Conservation (phyloP, 2,329 filamentous ascomycete species). For the Alternaria sp. region DNA sequence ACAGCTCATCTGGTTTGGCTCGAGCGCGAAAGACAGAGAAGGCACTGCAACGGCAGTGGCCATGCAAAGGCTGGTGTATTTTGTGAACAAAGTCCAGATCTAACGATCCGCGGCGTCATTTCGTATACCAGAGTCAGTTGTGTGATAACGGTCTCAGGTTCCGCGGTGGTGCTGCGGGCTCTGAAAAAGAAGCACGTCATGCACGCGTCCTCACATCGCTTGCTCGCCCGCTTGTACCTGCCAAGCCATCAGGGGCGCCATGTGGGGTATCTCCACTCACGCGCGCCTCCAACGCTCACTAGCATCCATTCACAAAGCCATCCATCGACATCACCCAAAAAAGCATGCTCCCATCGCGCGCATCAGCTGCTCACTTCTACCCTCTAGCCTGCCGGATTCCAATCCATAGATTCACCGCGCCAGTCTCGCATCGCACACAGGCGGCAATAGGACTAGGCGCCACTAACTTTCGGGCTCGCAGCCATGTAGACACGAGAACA, state of each 20-base stretch:
- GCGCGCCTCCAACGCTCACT: not conserved
- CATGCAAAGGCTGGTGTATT: not conserved
- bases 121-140: not conserved
- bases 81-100: not conserved
- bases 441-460: not conserved
- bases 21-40: too few relatives aligned
- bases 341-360: not conserved
- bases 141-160: not conserved
- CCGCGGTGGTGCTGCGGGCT: not conserved
- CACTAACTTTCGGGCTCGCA: not conserved
- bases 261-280: not conserved
- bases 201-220: not conserved
- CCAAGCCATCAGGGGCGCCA: conserved; percentile 2
- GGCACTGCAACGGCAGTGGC: not conserved
- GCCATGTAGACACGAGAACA: conserved; percentile 1
- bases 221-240: not conserved
- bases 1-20: not conserved
- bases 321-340: not conserved
- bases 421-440: too few relatives aligned
- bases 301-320: not conserved
- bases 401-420: not conserved
- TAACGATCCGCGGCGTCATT: not conserved
- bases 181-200: not conserved
- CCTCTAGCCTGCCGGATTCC: not conserved
- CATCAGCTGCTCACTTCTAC: not conserved